Percentiles rank a stretch among this genome's conserved stretches.
These are phyloP conservation scores for Globisporangium polare DNA, from an alignment of 352 stramenopile genomes.

Conservation along the genomic window DNA sequence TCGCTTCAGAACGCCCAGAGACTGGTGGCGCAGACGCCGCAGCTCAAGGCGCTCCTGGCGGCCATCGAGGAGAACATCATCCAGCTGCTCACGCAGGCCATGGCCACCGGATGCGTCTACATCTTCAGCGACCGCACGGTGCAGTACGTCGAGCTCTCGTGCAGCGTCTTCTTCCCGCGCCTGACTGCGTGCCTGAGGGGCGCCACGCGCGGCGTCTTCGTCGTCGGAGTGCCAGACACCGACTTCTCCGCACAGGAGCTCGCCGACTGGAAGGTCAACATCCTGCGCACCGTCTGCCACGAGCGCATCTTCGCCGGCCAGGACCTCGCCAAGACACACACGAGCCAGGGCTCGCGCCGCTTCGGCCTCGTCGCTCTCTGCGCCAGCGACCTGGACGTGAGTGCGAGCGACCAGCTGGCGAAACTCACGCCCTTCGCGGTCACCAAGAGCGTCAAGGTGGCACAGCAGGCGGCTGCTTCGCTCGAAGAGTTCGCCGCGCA, in stretches of 20 bases:
- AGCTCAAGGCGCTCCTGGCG: conserved; percentile 14
- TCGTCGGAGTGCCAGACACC: conserved; percentile 34
- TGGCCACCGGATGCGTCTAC: conserved; percentile 30
- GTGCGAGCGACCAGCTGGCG: conserved; percentile 20
- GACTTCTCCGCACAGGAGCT: conserved; percentile 32
- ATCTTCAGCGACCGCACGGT: conserved; percentile 40
- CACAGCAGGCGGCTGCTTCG: conserved; percentile 8
- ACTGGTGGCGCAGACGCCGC: conserved; percentile 13
- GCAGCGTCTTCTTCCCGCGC: conserved; percentile 44
- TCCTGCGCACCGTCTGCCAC: conserved; percentile 38
- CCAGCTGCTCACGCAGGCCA: conserved; percentile 27
- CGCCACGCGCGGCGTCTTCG: conserved; percentile 32
- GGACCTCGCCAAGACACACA: conserved; percentile 22
- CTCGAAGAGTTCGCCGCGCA: conserved; percentile 34
- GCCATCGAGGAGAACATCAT: conserved; percentile 34
- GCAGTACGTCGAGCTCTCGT: conserved; percentile 37
- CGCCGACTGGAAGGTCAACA: conserved; percentile 40
- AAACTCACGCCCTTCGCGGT: conserved; percentile 35
- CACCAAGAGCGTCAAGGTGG: conserved; percentile 33
- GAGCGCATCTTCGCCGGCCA: conserved; percentile 23
- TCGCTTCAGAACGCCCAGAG: conserved; percentile 23
- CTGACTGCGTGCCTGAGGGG: conserved; percentile 27
- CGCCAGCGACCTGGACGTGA: conserved; percentile 26
- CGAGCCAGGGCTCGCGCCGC: conserved; percentile 14
- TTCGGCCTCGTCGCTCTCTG: conserved; percentile 31